These are phyloP conservation scores for Sisymbrium irio DNA, from an alignment of 345 rosid species.

Conservation along the genomic window DNA sequence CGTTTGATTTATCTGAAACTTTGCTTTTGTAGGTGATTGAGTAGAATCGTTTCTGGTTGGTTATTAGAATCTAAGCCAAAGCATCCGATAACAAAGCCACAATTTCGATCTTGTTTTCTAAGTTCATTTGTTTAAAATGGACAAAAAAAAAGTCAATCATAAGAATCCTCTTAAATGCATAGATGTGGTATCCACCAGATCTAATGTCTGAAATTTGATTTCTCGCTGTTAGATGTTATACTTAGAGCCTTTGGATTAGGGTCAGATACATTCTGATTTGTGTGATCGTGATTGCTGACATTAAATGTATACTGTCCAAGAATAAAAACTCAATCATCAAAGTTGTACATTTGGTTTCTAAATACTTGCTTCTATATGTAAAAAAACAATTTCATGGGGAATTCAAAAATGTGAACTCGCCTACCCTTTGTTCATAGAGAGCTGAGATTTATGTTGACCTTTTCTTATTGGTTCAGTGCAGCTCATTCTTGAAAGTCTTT, in stretches of 20 bases:
- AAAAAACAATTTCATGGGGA: not conserved
- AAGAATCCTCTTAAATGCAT: not conserved
- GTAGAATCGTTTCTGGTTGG: not conserved
- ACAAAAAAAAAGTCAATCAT: not conserved
- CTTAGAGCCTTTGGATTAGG: slow-evolving; percentile 1
- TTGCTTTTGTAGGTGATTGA: not conserved
- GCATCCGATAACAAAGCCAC: not conserved
- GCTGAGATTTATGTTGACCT: not conserved
- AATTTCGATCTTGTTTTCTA: not conserved
- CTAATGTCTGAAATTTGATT: not conserved
- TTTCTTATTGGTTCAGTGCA: slow-evolving; percentile 10
- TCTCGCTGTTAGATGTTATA: not conserved
- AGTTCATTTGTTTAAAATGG: not conserved
- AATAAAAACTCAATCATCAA: not conserved
- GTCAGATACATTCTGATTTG: not conserved
- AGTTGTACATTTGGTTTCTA: not conserved
- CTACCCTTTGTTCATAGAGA: not conserved
- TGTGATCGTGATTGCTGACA: not conserved
- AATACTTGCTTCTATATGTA: not conserved
- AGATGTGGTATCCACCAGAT: not conserved
- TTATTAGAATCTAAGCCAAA: not conserved
- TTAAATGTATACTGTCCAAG: not conserved
- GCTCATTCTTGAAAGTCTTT: slow-evolving; percentile 6
- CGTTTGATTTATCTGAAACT: not conserved
- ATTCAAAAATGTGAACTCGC: not conserved